Percentiles rank a stretch among this genome's conserved stretches.
Evolutionary conservation across 1,284 basidiomycete species (phyloP).

Genomic region (Leccinum angustisporum): DNA sequence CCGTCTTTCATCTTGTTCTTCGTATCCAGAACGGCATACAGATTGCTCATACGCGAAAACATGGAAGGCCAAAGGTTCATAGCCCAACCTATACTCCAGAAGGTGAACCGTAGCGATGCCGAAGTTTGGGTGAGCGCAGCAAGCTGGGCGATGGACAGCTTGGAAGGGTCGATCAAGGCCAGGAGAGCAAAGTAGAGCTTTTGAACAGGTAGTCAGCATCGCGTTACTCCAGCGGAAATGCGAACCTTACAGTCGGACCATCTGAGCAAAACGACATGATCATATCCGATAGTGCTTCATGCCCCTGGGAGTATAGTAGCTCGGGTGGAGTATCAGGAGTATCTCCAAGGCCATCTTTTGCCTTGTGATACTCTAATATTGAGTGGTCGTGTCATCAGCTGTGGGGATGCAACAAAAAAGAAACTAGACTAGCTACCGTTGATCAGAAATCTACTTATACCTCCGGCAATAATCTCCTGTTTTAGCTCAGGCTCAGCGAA

Average conservation of each 20-base stretch:
- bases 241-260: constrained; percentile 30
- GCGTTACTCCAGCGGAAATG: neutral
- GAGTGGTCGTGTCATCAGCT: neutral
- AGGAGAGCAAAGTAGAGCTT: constrained; percentile 36
- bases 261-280: constrained; percentile 27
- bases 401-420: neutral
- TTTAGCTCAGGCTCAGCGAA: constrained; percentile 24
- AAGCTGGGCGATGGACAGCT: constrained; percentile 36
- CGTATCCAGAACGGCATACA: constrained; percentile 23
- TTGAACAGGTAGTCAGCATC: constrained; percentile 5
- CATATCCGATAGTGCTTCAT: constrained; percentile 18
- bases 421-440: neutral
- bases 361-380: constrained; percentile 35
- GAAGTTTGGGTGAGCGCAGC: constrained; percentile 36
- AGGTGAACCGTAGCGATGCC: constrained; percentile 21
- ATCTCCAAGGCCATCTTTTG: constrained; percentile 29
- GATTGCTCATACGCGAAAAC: constrained; percentile 15
- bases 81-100: constrained; percentile 9
- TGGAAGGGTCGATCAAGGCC: constrained; percentile 35
- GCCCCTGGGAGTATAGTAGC: constrained; percentile 14
- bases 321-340: constrained; percentile 26
- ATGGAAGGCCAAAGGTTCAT: constrained; percentile 10
- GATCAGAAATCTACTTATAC: constrained; percentile 29
- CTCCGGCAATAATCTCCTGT: constrained; percentile 37
- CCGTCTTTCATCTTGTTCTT: constrained; percentile 28